Base-by-base conservation (phyloP, 1,284 basidiomycete species). In the Afroboletus lepidellus region DNA sequence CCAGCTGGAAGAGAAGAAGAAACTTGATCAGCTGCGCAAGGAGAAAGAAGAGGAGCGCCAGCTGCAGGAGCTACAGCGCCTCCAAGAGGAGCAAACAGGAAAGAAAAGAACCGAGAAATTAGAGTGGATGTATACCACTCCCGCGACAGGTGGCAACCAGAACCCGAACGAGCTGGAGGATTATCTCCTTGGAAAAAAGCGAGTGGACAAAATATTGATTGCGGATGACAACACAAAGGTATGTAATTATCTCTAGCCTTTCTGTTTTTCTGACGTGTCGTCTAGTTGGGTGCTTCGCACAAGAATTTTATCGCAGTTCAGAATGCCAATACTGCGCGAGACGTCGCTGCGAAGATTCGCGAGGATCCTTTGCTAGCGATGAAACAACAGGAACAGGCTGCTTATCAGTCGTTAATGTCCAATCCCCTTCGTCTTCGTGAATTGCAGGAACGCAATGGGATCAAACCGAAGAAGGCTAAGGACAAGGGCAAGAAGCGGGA, bases 51-150 rank as follows among this genome's bases (percentile, higher is more conserved):
- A 99, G 67, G 96, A 99, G 69, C 81, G 97, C 13, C 95, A 98
- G 69, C 74, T 99, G 25, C 94, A 97, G 62, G 95, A 99, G 64
- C 82, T 99, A 16, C 96, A 98, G 68, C 83, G 95, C 44, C 71
- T 99, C 43, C 94, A 97, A 69, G 92, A 95, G 66, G 90, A 91
- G 56, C 85, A 94, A 60, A 98, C 96, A 8, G 97, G 97, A 27
- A 93, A 90, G 77, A 97, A 95, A 74, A 79, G 92, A 59, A 83
- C 87, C 45, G 95, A 98, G 70, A 93, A 94, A 66, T 74, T 99
- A 48, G 96, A 99, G 70, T 99, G 97, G 97, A 96, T 99, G 92
- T 99, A 99, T 74, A 79, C 95, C 15, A 97, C 96, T 1, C 96
- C 97, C 2, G 91, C 92, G 0, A 84, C 88, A 6, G 92, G 90